phyloP scores from a whole-genome alignment of 306 rosid genomes.

The Rosa persica region DNA sequence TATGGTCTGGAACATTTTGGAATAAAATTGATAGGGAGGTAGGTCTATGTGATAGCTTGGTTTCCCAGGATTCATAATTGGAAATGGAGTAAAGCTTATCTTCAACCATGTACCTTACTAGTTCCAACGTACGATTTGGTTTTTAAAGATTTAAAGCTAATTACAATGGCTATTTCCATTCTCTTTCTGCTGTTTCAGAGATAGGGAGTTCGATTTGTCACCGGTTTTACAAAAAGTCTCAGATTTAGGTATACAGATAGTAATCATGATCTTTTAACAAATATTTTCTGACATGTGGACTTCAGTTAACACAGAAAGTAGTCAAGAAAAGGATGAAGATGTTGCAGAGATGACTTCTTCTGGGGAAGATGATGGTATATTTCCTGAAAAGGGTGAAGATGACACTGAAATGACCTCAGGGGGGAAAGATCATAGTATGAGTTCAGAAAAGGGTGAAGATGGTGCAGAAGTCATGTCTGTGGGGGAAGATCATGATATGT shows the following conservation, averaged over 20 bases:
- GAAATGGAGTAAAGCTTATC: background rate
- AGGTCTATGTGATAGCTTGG: background rate
- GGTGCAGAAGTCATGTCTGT: conserved; percentile 17
- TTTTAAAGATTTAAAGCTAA: background rate
- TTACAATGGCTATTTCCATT: background rate
- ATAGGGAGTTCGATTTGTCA: background rate
- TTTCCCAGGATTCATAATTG: background rate
- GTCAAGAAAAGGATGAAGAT: conserved; percentile 21
- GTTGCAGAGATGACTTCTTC: background rate
- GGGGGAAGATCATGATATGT: conserved; percentile 38
- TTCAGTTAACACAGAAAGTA: conserved; percentile 40
- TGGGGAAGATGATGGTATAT: background rate
- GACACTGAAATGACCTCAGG: conserved; percentile 18
- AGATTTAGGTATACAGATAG: background rate
- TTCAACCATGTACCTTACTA: background rate
- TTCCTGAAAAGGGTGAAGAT: conserved; percentile 18
- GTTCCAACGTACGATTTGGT: background rate
- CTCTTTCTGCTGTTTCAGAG: background rate
- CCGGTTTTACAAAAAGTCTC: background rate
- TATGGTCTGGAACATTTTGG: background rate
- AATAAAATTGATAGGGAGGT: background rate
- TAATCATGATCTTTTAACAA: background rate
- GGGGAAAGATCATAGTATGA: conserved; percentile 12
- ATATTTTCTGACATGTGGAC: conserved; percentile 19
- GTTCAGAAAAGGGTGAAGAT: conserved; percentile 33